Base-by-base conservation (phyloP, 2,329 filamentous ascomycete species). In the Arthrobotrys entomopaga region DNA sequence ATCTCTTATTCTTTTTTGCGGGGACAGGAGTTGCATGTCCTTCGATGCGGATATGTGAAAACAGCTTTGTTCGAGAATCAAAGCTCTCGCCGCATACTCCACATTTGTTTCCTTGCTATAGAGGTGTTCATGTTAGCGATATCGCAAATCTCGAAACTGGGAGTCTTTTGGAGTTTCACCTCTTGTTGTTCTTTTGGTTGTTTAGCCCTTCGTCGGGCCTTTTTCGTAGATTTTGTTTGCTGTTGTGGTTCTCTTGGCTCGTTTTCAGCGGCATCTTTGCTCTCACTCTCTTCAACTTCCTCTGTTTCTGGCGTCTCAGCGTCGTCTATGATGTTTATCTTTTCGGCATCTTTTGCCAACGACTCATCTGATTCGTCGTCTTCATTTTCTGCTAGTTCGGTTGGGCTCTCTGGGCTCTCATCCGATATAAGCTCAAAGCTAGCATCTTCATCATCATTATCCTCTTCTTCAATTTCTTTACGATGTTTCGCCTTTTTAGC, bases 31-130 rank as follows among this genome's bases (percentile, higher is more conserved):
- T 86, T 3, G 89, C 90, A 82, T 95, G 91, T 11, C 82, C 83
- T 24, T 86, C 82, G 15, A 88, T 85, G 73, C 87, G 86, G 69
- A 95, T 85, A 81, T 96, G 92, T 61, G 86, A 83, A 80, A 93
- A 93, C 10, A 96, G 81, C 77, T 88, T 88, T 5, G 87, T 90
- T 77, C 88, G 89, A 1, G 90, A 92, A 0, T 87, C 76, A 65
- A 87, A 87, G 0, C 70, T 76, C 67, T 82, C 81, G 1, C 81
- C 79, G 77, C 86, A 87, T 15, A 83, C 80, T 24, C 81, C 79
- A 77, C 85, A 87, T 65, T 77, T 81, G 63, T 85, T 81, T 81
- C 83, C 58, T 58, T 53, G 43, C 48, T 59, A 15, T 48, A 46
- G n/a, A 46, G 42, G 5, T 46, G 4, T 46, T 46, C 13, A n/a